Evolutionary conservation across 768 basidiomycete species (phyloP), one percentile per base, ranked within the genome.

Genomic region (Leccinum arenicola): DNA sequence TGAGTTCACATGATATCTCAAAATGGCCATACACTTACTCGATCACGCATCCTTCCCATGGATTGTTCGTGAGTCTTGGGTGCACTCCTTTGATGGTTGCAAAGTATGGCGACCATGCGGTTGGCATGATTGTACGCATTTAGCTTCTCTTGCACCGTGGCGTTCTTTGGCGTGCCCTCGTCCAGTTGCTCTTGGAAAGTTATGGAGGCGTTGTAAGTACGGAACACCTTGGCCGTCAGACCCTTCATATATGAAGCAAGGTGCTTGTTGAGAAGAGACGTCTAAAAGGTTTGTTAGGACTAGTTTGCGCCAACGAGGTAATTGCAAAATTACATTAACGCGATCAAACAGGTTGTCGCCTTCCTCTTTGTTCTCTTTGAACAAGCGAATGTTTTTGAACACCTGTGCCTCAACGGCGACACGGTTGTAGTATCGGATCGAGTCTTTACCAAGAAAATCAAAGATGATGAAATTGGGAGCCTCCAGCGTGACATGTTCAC

Each of bases 361-460:
- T 61, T 92, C 89, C 50, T 82, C 79, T 79, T 98, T 98, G 67
- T 88, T 89, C 31, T 93, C 88, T 74, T 99, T 98, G 85, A 97
- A 98, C 63, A 98, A 87, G 63, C 91, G 89, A 68, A 99, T 87
- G 74, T 98, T 99, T 80, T 98, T 98, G 85, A 95, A 99, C 36
- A 99, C 88, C 72, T 95, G 95, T 14, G 85, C 75, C 57, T 95
- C 91, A 59, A 98, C 94, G 54, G 86, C 78, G 52, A 98, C 94
- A 61, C 86, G 85, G 69, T 96, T 95, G 75, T 91, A 94, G 77
- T 96, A 98, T 50, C 97, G 85, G 69, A 99, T 98, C 57, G 95
- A 98, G 73, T 99, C 97, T 81, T 99, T 99, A 75, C 97, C 97
- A 57, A 98, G 82, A 79, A 98, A 99, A 76, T 98, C 97, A 74